Evolutionary conservation across 768 basidiomycete genomes (phyloP).

Genomic region (Steccherinum ochraceum): DNA sequence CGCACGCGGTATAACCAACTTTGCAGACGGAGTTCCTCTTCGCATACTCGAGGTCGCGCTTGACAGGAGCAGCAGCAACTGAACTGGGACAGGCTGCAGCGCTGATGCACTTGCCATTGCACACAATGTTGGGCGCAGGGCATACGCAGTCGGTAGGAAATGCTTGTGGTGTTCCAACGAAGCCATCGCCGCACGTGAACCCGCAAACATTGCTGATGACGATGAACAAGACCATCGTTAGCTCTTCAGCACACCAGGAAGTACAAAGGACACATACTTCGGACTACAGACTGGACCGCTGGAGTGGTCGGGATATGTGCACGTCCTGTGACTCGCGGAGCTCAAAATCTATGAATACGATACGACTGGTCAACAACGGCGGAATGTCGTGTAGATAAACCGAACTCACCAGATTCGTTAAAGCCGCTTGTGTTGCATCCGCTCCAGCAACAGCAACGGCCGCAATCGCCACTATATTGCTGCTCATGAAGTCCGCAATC

Average conservation of each 20-base stretch:
- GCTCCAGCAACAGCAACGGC: not conserved
- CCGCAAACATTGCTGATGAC: slow-evolving; percentile 30
- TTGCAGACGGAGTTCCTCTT: slow-evolving; percentile 28
- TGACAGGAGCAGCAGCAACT: slow-evolving; percentile 20
- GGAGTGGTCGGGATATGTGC: slow-evolving; percentile 37
- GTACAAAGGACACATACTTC: slow-evolving; percentile 1
- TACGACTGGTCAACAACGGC: not conserved
- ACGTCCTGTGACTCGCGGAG: slow-evolving; percentile 18
- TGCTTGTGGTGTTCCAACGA: slow-evolving; percentile 21
- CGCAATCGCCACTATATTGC: slow-evolving; percentile 24
- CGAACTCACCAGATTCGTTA: not conserved
- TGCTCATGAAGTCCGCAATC: slow-evolving; percentile 27
- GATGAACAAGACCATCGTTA: too few species aligned
- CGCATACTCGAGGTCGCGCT: slow-evolving; percentile 26
- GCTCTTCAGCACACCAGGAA: too few species aligned
- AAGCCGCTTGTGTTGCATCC: not conserved
- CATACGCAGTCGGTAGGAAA: slow-evolving; percentile 38
- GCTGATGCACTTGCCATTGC: slow-evolving; percentile 40
- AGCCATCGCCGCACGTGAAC: slow-evolving; percentile 42
- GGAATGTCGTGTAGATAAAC: too few species aligned
- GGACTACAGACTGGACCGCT: slow-evolving; percentile 26
- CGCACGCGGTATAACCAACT: slow-evolving; percentile 35
- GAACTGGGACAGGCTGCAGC: slow-evolving; percentile 16
- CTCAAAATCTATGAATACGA: slow-evolving; percentile 19
- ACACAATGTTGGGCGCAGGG: slow-evolving; percentile 32